A percentile compares a stretch with the other conserved stretches of the same genome.
These are phyloP conservation scores for Coemansia sp. DNA, from an alignment of 192 early-diverging fungal genomes.

Conservation along the genomic window DNA sequence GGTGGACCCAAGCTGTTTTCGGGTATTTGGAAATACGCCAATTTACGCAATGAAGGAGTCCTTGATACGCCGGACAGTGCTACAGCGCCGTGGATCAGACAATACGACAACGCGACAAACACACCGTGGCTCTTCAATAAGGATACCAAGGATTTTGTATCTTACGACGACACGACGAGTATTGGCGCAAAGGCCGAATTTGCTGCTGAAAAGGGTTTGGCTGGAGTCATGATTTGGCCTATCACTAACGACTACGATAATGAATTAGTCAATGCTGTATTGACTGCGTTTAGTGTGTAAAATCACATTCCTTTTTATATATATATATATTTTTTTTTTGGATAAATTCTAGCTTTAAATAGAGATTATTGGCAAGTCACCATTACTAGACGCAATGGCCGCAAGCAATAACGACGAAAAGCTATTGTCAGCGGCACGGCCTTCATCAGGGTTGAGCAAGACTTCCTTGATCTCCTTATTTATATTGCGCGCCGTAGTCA, in stretches of 20 bases:
- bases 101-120: constrained; percentile 61
- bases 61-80: constrained; percentile 56
- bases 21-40: constrained; percentile 70
- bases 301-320: too few relatives aligned
- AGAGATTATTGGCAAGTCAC: constrained; percentile 30
- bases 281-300: not conserved
- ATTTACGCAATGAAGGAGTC: constrained; percentile 64
- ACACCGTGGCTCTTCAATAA: constrained; percentile 79
- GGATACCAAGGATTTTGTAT: constrained; percentile 63
- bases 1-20: constrained; percentile 57
- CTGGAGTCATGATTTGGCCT: constrained; percentile 77
- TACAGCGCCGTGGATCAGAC: constrained; percentile 61
- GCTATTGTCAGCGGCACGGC: constrained; percentile 13
- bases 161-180: constrained; percentile 65
- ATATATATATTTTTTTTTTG: too few relatives aligned
- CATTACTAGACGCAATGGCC: constrained; percentile 29
- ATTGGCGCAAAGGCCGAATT: constrained; percentile 61
- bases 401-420: constrained; percentile 39
- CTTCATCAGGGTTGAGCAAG: constrained; percentile 18
- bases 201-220: constrained; percentile 52
- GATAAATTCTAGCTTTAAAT: constrained; percentile 3
- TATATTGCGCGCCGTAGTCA: not conserved
- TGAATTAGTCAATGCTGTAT: constrained; percentile 48
- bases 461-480: constrained; percentile 23
- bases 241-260: constrained; percentile 67